Conservation (phyloP, 148 eudicot species). For the Agrostemma githago region DNA sequence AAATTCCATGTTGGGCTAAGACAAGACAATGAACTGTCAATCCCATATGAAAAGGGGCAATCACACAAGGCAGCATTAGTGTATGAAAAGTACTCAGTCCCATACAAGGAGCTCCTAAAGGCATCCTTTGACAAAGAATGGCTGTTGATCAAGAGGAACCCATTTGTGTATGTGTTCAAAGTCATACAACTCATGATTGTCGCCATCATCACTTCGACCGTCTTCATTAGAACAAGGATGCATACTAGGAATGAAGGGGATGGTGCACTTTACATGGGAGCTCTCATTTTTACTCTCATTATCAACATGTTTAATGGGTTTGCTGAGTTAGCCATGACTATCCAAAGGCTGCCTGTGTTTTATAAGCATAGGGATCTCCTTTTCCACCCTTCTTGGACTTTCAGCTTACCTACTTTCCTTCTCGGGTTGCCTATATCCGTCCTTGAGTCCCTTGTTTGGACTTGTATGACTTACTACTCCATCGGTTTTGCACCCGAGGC, state of each 20-base stretch:
- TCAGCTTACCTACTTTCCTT: conserved; percentile 62
- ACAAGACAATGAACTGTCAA: conserved; percentile 62
- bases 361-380: conserved; percentile 73
- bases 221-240: conserved; percentile 53
- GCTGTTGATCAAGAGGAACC: conserved; percentile 64
- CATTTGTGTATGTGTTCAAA: conserved; percentile 66
- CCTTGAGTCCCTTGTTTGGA: conserved; percentile 62
- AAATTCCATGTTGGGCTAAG: conserved; percentile 65
- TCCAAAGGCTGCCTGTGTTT: conserved; percentile 67
- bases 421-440: conserved; percentile 70
- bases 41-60: conserved; percentile 50
- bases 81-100: conserved; percentile 44
- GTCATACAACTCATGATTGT: conserved; percentile 56
- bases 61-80: conserved; percentile 62
- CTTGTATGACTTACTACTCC: conserved; percentile 59
- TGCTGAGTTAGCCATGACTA: conserved; percentile 57
- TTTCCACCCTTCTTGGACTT: conserved; percentile 83
- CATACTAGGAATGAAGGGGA: conserved; percentile 48
- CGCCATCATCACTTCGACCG: conserved; percentile 52
- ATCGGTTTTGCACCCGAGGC: conserved; percentile 91
- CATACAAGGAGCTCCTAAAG: conserved; percentile 53
- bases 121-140: conserved; percentile 73
- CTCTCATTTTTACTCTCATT: conserved; percentile 51
- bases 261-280: conserved; percentile 63
- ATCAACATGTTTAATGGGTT: conserved; percentile 75